Base-by-base conservation (phyloP, 768 basidiomycete genomes). In the Termitomyces heimii region DNA sequence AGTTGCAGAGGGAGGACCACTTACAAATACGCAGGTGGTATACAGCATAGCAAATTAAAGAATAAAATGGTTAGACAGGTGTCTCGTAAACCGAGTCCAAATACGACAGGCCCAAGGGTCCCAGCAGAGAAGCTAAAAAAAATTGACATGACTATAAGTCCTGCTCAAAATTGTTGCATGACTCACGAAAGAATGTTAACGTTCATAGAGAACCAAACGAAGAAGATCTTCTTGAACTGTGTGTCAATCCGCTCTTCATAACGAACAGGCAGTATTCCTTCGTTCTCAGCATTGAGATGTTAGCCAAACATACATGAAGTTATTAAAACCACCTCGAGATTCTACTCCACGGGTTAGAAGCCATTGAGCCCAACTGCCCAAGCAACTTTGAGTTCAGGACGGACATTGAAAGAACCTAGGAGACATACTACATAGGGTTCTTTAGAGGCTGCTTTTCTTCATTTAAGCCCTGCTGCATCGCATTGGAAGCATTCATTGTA, bases 171-270 rank as follows among this genome's bases (percentile, higher is more conserved):
- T 12, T 3, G 18, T 10, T 6, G 2, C 35, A 34, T 45, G 18
- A 66, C 76, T 60, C 64, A 79, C 73, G 79, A 77, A 47, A 89
- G 75, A 49, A 89, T 83, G 63, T 89, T 89, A 67, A 82, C 73
- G 68, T 89, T 89, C 57, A 81, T 77, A 0, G 88, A 82, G 65
- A 90, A 85, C 85, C 85, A 91, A 9, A 89, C 76, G 70, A 89
- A 89, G 73, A 90, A 89, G 28, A 88, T 77, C 62, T 88, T 88
- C 69, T 73, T 80, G 63, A 81, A 82, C 51, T 83, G 83, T 9
- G 75, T 79, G 60, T 86, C 85, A 7, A 71, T 82, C 39, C 86
- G 78, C 54, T 83, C 75, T 44, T 82, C 79, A 13, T 72, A 59
- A 2, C 80, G 73, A 0, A 86, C 82, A 12, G 87, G 88, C 26